A percentile compares a stretch with the other conserved stretches of the same genome.
These are phyloP conservation scores for Globisporangium cederbergense DNA, from an alignment of 352 stramenopile genomes.

Conservation along the genomic window DNA sequence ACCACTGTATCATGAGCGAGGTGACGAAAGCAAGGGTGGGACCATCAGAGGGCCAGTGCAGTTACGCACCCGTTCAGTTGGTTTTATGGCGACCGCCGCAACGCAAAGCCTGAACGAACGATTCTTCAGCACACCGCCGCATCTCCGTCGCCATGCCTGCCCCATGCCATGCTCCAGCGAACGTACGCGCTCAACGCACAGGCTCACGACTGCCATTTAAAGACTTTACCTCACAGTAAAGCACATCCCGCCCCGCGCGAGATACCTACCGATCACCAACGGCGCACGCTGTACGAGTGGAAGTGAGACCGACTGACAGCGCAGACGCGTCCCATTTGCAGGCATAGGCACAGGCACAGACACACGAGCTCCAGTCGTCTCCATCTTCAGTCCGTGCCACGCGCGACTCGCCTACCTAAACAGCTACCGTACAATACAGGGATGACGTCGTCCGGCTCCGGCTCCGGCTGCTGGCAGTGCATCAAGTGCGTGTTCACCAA, in stretches of 20 bases:
- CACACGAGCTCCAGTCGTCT: background rate
- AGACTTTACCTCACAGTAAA: conserved; percentile 4
- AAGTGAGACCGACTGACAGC: no score
- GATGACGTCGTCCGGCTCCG: background rate
- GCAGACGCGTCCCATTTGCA: background rate
- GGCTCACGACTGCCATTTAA: background rate
- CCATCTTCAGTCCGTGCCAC: background rate
- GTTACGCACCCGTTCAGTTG: conserved; percentile 5
- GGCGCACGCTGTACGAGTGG: background rate
- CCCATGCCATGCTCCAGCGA: background rate
- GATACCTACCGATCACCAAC: conserved; percentile 1
- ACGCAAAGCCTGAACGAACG: conserved; percentile 11
- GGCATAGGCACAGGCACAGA: background rate
- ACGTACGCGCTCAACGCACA: background rate
- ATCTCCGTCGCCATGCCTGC: background rate
- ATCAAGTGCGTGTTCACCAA: conserved; percentile 13
- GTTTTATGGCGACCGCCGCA: conserved; percentile 7
- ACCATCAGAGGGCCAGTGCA: conserved; percentile 9
- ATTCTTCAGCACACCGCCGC: background rate
- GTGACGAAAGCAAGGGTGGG: background rate
- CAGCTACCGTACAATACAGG: background rate
- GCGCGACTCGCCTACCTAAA: conserved; percentile 1
- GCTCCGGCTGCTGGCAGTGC: conserved; percentile 11
- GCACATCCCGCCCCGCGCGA: background rate
- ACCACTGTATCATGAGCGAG: background rate